Conservation (phyloP, 371 early-diverging fungal genomes). For the Mucor racemosus region DNA sequence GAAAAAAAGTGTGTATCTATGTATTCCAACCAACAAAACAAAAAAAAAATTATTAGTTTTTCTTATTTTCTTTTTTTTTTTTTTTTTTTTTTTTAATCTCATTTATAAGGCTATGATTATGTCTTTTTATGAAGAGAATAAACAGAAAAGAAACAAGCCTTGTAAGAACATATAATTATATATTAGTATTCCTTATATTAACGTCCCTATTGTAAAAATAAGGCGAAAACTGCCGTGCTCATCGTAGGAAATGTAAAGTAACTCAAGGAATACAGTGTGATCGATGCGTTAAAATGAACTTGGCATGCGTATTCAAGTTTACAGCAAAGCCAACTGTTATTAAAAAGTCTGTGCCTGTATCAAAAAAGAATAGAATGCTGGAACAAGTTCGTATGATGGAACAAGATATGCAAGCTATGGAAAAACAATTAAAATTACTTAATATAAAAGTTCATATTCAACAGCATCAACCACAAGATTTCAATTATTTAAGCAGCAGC, state of each 20-base stretch:
- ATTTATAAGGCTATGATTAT: conserved; percentile 5
- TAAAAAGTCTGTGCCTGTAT: conserved; percentile 36
- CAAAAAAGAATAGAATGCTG: conserved; percentile 41
- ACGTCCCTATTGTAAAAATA: not conserved
- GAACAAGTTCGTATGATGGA: conserved; percentile 42
- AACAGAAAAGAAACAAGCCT: conserved; percentile 48
- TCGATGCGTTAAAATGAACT: conserved; percentile 44
- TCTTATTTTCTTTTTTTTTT: conserved; percentile 9
- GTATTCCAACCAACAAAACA: not conserved
- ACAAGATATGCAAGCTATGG: conserved; percentile 35
- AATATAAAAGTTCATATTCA: conserved; percentile 20
- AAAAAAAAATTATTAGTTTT: not conserved
- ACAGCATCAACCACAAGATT: not conserved
- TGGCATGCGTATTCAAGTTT: conserved; percentile 45
- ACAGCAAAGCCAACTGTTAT: conserved; percentile 41
- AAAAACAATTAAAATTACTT: conserved; percentile 27
- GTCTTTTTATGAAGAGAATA: conserved; percentile 22
- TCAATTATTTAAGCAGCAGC: not conserved
- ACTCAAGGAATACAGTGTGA: conserved; percentile 39
- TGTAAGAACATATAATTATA: conserved; percentile 26
- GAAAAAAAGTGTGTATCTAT: not conserved
- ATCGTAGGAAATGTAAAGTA: conserved; percentile 50
- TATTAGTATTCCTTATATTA: not conserved
- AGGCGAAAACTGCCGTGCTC: conserved; percentile 57
- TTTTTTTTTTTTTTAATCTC: not conserved